phyloP scores from a whole-genome alignment of 2,329 filamentous ascomycete genomes.

The Fusarium citri region DNA sequence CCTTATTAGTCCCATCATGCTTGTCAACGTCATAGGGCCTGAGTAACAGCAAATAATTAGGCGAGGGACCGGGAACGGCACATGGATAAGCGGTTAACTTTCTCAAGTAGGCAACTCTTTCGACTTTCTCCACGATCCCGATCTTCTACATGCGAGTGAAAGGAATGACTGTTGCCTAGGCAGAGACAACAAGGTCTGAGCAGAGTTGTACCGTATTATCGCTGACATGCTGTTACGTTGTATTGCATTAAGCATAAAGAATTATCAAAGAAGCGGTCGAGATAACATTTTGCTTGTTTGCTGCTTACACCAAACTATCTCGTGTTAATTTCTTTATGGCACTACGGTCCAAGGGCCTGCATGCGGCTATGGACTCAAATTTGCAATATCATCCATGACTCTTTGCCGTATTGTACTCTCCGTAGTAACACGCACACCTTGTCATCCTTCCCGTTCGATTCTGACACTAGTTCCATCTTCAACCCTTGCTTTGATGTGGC shows the following conservation, averaged over 20 bases:
- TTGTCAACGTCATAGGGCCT: slow-evolving; percentile 24
- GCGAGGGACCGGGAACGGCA: slow-evolving; percentile 25
- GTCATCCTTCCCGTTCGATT: slow-evolving; percentile 28
- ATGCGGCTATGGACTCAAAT: neutral
- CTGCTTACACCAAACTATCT: neutral
- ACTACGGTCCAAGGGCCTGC: neutral
- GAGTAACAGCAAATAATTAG: slow-evolving; percentile 11
- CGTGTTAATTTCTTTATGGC: neutral
- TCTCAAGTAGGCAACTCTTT: slow-evolving; percentile 19
- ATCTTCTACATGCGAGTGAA: neutral
- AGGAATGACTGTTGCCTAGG: neutral
- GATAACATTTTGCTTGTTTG: neutral
- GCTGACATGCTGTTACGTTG: neutral
- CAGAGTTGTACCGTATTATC: neutral
- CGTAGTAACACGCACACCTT: slow-evolving; percentile 34
- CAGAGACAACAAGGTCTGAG: neutral
- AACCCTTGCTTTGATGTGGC: slow-evolving; percentile 32
- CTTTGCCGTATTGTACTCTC: neutral
- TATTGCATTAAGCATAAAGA: neutral
- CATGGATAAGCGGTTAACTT: slow-evolving; percentile 19
- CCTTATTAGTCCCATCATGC: slow-evolving; percentile 12
- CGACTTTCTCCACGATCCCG: slow-evolving; percentile 22
- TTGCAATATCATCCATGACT: slow-evolving; percentile 14
- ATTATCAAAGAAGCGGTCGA: neutral
- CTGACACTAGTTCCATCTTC: slow-evolving; percentile 28